Evolutionary conservation across 1,284 basidiomycete species (phyloP).

Genomic region (Irpex rosettiformis): DNA sequence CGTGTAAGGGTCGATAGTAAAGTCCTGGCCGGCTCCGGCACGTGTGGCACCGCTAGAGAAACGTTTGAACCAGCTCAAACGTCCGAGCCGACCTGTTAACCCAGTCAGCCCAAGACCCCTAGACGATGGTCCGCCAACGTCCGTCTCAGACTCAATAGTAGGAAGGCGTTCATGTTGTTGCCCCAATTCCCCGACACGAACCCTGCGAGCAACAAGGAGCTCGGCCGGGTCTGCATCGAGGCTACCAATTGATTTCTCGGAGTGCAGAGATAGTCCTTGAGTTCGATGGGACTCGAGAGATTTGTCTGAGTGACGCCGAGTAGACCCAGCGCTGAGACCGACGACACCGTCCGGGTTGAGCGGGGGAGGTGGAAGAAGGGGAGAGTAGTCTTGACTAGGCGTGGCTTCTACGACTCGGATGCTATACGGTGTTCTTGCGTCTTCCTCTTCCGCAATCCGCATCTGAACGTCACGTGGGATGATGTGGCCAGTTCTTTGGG

Average conservation of each 20-base stretch:
- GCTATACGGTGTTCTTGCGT: constrained; percentile 16
- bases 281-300: constrained; percentile 18
- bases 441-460: constrained; percentile 23
- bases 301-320: constrained; percentile 23
- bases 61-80: constrained; percentile 52
- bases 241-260: constrained; percentile 27
- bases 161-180: constrained; percentile 17
- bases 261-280: constrained; percentile 20
- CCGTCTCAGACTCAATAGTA: constrained; percentile 17
- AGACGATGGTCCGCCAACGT: constrained; percentile 19
- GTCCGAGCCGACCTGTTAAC: constrained; percentile 38
- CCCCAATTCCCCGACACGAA: constrained; percentile 46
- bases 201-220: constrained; percentile 56
- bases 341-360: constrained; percentile 33
- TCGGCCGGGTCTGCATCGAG: constrained; percentile 33
- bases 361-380: constrained; percentile 39
- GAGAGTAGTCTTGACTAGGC: constrained; percentile 27
- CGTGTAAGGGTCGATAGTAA: constrained; percentile 23
- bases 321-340: constrained; percentile 33
- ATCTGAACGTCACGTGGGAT: constrained; percentile 31
- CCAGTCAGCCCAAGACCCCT: constrained; percentile 38
- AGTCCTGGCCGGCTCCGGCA: constrained; percentile 16
- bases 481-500: constrained; percentile 22
- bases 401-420: constrained; percentile 26
- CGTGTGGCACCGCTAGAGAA: constrained; percentile 20